phyloP scores from a whole-genome alignment of 2,329 filamentous ascomycete species.

The Orbilia brochopaga region DNA sequence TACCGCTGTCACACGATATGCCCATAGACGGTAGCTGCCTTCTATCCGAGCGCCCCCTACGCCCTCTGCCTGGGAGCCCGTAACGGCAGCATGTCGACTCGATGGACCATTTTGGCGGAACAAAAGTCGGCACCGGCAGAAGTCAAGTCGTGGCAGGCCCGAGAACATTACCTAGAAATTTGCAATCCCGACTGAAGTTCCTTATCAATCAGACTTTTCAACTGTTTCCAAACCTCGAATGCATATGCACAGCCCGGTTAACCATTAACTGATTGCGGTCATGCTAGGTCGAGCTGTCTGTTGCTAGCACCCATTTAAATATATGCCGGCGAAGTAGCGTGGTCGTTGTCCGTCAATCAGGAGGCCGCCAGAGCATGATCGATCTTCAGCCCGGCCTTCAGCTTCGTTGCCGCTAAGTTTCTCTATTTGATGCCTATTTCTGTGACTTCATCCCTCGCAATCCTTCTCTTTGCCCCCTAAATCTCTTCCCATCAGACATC shows the following conservation, averaged over 20 bases:
- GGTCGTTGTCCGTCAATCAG: background rate
- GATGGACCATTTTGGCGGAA: background rate
- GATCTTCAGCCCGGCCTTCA: background rate
- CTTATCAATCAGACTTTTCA: background rate
- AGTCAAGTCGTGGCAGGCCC: constrained; percentile 1
- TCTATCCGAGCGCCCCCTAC: background rate
- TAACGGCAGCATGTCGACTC: background rate
- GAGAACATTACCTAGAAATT: background rate
- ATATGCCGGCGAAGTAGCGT: too few relatives aligned
- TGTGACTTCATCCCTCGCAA: constrained; percentile 37
- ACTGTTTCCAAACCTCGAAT: too few relatives aligned
- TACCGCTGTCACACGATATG: background rate
- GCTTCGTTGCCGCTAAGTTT: constrained; percentile 1
- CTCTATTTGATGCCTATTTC: constrained; percentile 8
- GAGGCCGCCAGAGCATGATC: background rate
- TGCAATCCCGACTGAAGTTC: background rate
- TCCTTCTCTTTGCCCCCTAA: constrained; percentile 24
- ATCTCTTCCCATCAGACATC: background rate
- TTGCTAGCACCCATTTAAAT: too few relatives aligned
- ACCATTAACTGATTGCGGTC: too few relatives aligned
- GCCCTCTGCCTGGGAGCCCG: too few relatives aligned
- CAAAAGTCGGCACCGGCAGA: background rate
- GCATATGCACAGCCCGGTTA: too few relatives aligned
- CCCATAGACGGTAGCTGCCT: background rate
- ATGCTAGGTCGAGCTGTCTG: too few relatives aligned